Conservation (phyloP, 1,284 basidiomycete genomes). For the Leccinum subrobustum region DNA sequence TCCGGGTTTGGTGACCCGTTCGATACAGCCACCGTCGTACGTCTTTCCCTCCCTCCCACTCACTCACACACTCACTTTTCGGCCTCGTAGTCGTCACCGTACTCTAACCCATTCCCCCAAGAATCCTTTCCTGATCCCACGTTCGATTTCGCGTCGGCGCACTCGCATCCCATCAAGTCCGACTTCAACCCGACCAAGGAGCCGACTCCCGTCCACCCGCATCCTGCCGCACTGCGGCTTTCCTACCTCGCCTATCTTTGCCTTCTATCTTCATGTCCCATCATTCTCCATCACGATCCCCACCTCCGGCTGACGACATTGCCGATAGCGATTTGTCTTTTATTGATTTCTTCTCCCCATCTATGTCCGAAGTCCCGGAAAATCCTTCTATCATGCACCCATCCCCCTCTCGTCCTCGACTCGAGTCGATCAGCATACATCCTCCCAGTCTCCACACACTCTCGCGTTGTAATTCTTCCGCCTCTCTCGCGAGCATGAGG, state of each 20-base stretch:
- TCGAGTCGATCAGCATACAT: constrained; percentile 23
- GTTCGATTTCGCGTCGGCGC: constrained; percentile 12
- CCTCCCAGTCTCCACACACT: constrained; percentile 19
- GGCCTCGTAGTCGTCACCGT: constrained; percentile 6
- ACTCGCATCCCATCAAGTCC: constrained; percentile 25
- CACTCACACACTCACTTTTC: constrained; percentile 11
- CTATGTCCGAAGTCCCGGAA: constrained; percentile 26
- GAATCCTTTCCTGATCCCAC: neutral
- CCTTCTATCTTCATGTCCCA: constrained; percentile 33
- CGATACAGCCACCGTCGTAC: constrained; percentile 27
- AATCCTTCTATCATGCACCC: constrained; percentile 13
- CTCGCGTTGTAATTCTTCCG: constrained; percentile 18
- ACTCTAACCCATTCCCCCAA: neutral
- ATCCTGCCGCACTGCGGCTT: constrained; percentile 28
- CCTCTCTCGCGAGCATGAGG: constrained; percentile 30
- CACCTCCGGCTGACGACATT: constrained; percentile 8
- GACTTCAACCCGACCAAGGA: constrained; percentile 39
- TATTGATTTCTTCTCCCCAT: constrained; percentile 47
- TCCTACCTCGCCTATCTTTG: constrained; percentile 32
- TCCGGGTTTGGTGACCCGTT: constrained; percentile 17
- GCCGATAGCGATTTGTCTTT: constrained; percentile 45
- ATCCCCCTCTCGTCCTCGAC: constrained; percentile 11
- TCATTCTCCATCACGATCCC: constrained; percentile 12
- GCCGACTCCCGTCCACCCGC: constrained; percentile 48
- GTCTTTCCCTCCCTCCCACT: neutral